Evolutionary conservation across 192 early-diverging fungal species (phyloP), one percentile per base, ranked within the genome.

Genomic region (Podila epicladia): DNA sequence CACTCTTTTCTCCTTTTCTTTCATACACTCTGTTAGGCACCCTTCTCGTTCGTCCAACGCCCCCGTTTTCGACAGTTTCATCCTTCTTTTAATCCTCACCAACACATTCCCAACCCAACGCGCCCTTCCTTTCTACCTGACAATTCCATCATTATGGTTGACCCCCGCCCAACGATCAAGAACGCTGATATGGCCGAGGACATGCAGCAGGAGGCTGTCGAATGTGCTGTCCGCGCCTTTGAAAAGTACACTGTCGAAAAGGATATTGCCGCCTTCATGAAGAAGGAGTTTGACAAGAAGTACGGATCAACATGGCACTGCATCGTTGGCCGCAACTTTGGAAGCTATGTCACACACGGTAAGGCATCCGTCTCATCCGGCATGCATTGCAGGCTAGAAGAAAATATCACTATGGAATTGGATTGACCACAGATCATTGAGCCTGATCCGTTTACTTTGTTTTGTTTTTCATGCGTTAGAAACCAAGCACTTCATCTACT

Each of bases 251-350:
- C 93, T 67, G 92, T 97, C 64, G 98, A 99, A 83, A 98, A 98
- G 89, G 98, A 99, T 72, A 98, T 98, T 76, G 97, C 98, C 57
- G 77, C 97, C 24, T 92, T 92, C 82, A 95, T 99, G 88, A 99
- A 99, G 90, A 92, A 96, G 73, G 97, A 98, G 74, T 98, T 97
- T 77, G 98, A 99, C 89, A 95, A 94, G 85, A 95, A 96, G 90
- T 97, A 96, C 84, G 96, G 97, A 77, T 92, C 94, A 17, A 97
- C 97, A 63, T 99, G 98, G 97, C 98, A 99, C 82, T 96, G 95
- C 74, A 95, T 99, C 63, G 98, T 99, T 50, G 98, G 98, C 64
- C 90, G 97, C 69, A 98, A 97, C 92, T 99, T 98, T 95, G 98
- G 97, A 49, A 97, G 96, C 41, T 98, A 96, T 73, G 98, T 98